Evolutionary conservation across 345 rosid genomes (phyloP).

Genomic region (Linum trigynum): DNA sequence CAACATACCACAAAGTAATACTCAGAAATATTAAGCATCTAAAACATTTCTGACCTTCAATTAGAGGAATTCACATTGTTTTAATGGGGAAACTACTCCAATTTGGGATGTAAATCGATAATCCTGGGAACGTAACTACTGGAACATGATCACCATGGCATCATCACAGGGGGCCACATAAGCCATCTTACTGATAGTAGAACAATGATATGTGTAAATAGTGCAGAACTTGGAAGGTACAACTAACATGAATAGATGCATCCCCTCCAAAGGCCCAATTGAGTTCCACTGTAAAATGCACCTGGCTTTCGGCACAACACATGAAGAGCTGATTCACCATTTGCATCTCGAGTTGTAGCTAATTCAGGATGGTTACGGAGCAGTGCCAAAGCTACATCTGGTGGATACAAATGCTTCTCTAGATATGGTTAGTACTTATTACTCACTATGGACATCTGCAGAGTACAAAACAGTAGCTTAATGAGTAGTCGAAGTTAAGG

Average conservation of each 20-base stretch:
- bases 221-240: neutral
- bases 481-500: neutral
- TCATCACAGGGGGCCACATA: too few relatives aligned
- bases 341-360: conserved; percentile 22
- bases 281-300: conserved; percentile 15
- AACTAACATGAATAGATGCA: conserved; percentile 17
- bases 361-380: conserved; percentile 25
- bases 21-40: neutral
- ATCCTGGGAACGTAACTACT: too few relatives aligned
- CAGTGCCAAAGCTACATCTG: conserved; percentile 30
- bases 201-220: too few relatives aligned
- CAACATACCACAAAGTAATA: neutral
- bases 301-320: conserved; percentile 26
- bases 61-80: too few relatives aligned
- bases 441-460: neutral
- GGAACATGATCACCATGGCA: too few relatives aligned
- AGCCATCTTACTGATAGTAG: too few relatives aligned
- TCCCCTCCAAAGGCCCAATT: conserved; percentile 17
- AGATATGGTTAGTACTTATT: neutral
- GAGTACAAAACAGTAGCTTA: too few relatives aligned
- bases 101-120: too few relatives aligned
- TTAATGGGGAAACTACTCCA: too few relatives aligned
- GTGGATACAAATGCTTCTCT: neutral
- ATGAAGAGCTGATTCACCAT: conserved; percentile 33
- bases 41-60: too few relatives aligned